Evolutionary conservation across 176 grass and related monocot genomes (phyloP).

Genomic region (Pharus latifolius): DNA sequence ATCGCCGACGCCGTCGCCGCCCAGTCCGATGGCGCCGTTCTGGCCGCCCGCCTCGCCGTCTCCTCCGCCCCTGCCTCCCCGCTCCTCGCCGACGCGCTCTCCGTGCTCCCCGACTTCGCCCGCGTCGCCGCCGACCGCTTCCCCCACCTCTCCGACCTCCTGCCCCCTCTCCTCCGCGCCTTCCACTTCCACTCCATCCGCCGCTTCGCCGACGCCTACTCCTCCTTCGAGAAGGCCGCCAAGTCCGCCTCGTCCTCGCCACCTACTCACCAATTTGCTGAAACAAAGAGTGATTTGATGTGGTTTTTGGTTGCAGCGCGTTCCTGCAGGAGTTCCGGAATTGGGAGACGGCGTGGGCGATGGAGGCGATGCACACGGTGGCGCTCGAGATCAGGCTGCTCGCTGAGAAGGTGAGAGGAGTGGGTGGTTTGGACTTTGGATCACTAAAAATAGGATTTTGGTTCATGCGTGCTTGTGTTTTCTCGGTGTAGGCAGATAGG

Average conservation of each 20-base stretch:
- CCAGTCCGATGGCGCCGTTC: slow-evolving; percentile 27
- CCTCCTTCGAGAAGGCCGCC: slow-evolving; percentile 74
- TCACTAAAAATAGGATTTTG: neutral
- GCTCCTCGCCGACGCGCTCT: slow-evolving; percentile 59
- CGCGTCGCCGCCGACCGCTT: slow-evolving; percentile 44
- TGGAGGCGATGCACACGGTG: slow-evolving; percentile 75
- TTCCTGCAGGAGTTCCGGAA: slow-evolving; percentile 96
- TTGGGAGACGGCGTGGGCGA: slow-evolving; percentile 89
- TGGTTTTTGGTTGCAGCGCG: slow-evolving; percentile 42
- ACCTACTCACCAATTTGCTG: neutral
- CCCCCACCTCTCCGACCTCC: slow-evolving; percentile 55
- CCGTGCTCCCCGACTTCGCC: slow-evolving; percentile 48
- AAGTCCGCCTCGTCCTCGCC: slow-evolving; percentile 23
- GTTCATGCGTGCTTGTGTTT: slow-evolving; percentile 21
- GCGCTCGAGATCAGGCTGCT: slow-evolving; percentile 90
- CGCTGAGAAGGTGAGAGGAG: slow-evolving; percentile 61
- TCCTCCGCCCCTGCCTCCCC: slow-evolving; percentile 42
- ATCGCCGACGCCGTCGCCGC: slow-evolving; percentile 43
- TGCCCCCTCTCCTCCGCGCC: slow-evolving; percentile 55
- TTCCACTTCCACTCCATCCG: slow-evolving; percentile 56
- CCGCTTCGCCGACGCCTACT: slow-evolving; percentile 72
- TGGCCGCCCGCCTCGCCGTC: slow-evolving; percentile 45
- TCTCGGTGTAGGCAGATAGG: slow-evolving; percentile 61
- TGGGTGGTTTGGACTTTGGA: neutral
- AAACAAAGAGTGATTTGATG: too few species aligned